Evolutionary conservation across 2,329 filamentous ascomycete genomes (phyloP).

Genomic region (Venturiaceae sp.): DNA sequence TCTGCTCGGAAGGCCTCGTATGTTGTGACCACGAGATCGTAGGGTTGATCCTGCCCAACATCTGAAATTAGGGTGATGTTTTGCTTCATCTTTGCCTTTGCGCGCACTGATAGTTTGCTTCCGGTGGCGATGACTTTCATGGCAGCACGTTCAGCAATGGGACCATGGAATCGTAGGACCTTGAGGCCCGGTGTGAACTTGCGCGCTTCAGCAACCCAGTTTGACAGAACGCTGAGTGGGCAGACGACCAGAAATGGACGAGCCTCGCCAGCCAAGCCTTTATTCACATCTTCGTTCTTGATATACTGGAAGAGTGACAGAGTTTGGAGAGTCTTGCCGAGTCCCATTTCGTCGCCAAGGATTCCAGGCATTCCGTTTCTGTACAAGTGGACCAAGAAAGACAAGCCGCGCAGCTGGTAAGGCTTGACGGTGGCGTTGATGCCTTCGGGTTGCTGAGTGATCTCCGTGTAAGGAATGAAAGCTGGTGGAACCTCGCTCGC

Average conservation of each 20-base stretch:
- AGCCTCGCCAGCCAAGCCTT: constrained; percentile 58
- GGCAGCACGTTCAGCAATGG: constrained; percentile 47
- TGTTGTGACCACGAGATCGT: constrained; percentile 55
- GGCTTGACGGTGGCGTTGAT: constrained; percentile 58
- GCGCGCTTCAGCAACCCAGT: constrained; percentile 63
- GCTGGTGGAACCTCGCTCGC: constrained; percentile 13
- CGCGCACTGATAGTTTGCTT: constrained; percentile 60
- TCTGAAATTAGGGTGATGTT: constrained; percentile 56
- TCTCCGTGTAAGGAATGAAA: constrained; percentile 28
- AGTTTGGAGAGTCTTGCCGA: constrained; percentile 65
- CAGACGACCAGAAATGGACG: constrained; percentile 72
- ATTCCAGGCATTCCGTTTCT: constrained; percentile 60
- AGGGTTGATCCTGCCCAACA: constrained; percentile 53
- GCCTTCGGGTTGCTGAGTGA: constrained; percentile 14
- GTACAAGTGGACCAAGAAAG: constrained; percentile 74
- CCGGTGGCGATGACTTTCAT: constrained; percentile 73
- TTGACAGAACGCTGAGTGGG: constrained; percentile 60
- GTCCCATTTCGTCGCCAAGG: constrained; percentile 65
- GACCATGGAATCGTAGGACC: constrained; percentile 65
- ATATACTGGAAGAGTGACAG: constrained; percentile 63
- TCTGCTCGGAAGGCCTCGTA: constrained; percentile 91
- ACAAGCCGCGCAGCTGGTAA: constrained; percentile 88
- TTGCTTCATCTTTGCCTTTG: constrained; percentile 51
- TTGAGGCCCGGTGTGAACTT: constrained; percentile 71
- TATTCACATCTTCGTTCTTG: constrained; percentile 59